A percentile compares a stretch with the other conserved stretches of the same genome.
These are phyloP conservation scores for Xylariaceae sp. DNA, from an alignment of 2,329 filamentous ascomycete genomes.

Conservation along the genomic window DNA sequence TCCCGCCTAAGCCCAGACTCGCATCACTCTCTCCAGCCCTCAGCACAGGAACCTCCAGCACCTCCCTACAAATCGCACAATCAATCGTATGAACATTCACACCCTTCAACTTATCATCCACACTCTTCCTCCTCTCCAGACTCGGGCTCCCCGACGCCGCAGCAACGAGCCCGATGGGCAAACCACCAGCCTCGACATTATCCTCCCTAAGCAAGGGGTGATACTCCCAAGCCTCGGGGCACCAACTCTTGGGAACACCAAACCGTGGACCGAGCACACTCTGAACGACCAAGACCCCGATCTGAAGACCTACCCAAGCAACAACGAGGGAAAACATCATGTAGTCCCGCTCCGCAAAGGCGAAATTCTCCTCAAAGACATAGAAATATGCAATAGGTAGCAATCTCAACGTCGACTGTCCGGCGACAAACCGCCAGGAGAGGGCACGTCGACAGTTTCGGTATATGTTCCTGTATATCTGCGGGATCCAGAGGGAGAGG, in stretches of 20 bases:
- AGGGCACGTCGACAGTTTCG: constrained; percentile 89
- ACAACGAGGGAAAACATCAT: constrained; percentile 60
- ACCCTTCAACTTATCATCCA: constrained; percentile 24
- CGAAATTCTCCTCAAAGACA: constrained; percentile 69
- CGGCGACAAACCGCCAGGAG: constrained; percentile 85
- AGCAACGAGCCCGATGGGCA: constrained; percentile 70
- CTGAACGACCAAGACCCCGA: constrained; percentile 74
- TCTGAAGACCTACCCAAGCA: constrained; percentile 84
- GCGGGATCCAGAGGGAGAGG: constrained; percentile 86
- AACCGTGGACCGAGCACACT: constrained; percentile 85
- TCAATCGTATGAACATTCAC: constrained; percentile 61
- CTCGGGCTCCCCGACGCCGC: constrained; percentile 27
- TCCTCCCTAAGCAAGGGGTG: constrained; percentile 85
- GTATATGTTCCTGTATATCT: constrained; percentile 84
- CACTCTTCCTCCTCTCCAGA: constrained; percentile 30
- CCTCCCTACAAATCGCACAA: constrained; percentile 92
- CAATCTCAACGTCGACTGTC: constrained; percentile 74
- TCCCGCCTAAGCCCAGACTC: constrained; percentile 29
- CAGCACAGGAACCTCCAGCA: constrained; percentile 83
- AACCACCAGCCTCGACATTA: constrained; percentile 69
- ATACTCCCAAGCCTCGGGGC: constrained; percentile 84
- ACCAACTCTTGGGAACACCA: constrained; percentile 67
- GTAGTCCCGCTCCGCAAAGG: constrained; percentile 69
- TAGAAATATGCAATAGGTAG: constrained; percentile 86
- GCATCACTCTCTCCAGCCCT: constrained; percentile 52